Conservation (phyloP, 169 alveolate species). For the Ophryocystis elektroscirrha region DNA sequence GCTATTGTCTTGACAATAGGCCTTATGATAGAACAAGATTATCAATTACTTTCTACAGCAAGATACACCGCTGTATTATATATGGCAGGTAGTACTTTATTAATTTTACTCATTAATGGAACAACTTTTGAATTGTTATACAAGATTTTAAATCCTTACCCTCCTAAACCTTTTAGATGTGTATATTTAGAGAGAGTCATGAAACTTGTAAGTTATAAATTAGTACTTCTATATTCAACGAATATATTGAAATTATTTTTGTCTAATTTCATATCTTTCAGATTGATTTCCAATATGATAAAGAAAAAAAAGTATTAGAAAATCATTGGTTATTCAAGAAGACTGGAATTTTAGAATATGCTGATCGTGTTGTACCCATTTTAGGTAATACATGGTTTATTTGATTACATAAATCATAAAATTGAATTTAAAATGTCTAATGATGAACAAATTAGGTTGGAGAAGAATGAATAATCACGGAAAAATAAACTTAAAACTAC, state of each 20-base stretch:
- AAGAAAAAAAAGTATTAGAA: slow-evolving; percentile 29
- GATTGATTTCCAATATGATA: slow-evolving; percentile 39
- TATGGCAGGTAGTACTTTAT: slow-evolving; percentile 58
- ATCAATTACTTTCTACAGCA: slow-evolving; percentile 27
- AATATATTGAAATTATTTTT: too few species aligned
- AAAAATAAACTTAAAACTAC: slow-evolving; percentile 26
- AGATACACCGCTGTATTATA: slow-evolving; percentile 55
- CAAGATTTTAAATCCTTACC: slow-evolving; percentile 45
- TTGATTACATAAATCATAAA: too few species aligned
- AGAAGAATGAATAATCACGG: slow-evolving; percentile 37
- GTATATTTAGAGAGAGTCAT: slow-evolving; percentile 52
- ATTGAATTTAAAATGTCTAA: too few species aligned
- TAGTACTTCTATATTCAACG: too few species aligned
- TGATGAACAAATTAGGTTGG: too few species aligned
- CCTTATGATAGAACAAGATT: slow-evolving; percentile 54
- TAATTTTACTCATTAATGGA: slow-evolving; percentile 60
- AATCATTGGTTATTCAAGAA: slow-evolving; percentile 51
- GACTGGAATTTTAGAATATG: slow-evolving; percentile 36
- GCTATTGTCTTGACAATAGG: slow-evolving; percentile 66
- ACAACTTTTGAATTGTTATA: slow-evolving; percentile 54
- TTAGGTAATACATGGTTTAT: too few species aligned
- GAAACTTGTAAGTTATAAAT: slow-evolving; percentile 30
- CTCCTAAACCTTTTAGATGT: slow-evolving; percentile 51
- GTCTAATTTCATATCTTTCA: too few species aligned
- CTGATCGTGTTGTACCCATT: slow-evolving; percentile 36